Evolutionary conservation across 495 filamentous ascomycete genomes (phyloP).

Genomic region (Neurospora sp.): DNA sequence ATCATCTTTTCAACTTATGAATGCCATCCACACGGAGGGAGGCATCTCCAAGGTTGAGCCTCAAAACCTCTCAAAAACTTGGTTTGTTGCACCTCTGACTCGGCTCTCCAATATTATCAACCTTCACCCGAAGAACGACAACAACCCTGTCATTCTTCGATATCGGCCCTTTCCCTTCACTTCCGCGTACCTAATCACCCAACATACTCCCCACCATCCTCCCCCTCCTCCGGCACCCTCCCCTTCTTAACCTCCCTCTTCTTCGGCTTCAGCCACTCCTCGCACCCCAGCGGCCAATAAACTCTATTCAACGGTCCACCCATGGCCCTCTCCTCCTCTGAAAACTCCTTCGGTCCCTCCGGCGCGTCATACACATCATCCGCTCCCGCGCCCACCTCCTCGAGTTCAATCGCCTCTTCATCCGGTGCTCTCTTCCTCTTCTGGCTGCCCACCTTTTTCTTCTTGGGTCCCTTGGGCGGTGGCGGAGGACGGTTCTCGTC

Average conservation of each 20-base stretch:
- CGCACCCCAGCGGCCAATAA: slow-evolving; percentile 84
- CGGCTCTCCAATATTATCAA: neutral
- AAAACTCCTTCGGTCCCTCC: slow-evolving; percentile 32
- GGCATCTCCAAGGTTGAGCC: neutral
- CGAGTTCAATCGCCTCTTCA: slow-evolving; percentile 28
- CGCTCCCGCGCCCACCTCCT: slow-evolving; percentile 35
- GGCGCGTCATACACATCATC: slow-evolving; percentile 31
- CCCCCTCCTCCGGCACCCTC: slow-evolving; percentile 5
- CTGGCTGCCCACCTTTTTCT: slow-evolving; percentile 17
- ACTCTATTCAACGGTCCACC: slow-evolving; percentile 78
- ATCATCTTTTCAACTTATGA: neutral
- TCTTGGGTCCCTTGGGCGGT: slow-evolving; percentile 34
- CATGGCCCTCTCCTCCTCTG: slow-evolving; percentile 72
- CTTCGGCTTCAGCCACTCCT: slow-evolving; percentile 77
- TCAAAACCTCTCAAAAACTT: neutral
- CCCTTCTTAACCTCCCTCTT: slow-evolving; percentile 57
- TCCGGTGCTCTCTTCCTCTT: slow-evolving; percentile 11
- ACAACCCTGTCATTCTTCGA: neutral
- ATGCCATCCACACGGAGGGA: neutral
- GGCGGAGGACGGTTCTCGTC: slow-evolving; percentile 66
- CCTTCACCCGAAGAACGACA: neutral
- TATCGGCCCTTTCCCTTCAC: neutral
- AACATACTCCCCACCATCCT: slow-evolving; percentile 7
- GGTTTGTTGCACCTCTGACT: neutral
- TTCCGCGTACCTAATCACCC: neutral